These are phyloP conservation scores for Nannochloropsis gaditana DNA, from an alignment of 108 stramenopile genomes.

Conservation along the genomic window DNA sequence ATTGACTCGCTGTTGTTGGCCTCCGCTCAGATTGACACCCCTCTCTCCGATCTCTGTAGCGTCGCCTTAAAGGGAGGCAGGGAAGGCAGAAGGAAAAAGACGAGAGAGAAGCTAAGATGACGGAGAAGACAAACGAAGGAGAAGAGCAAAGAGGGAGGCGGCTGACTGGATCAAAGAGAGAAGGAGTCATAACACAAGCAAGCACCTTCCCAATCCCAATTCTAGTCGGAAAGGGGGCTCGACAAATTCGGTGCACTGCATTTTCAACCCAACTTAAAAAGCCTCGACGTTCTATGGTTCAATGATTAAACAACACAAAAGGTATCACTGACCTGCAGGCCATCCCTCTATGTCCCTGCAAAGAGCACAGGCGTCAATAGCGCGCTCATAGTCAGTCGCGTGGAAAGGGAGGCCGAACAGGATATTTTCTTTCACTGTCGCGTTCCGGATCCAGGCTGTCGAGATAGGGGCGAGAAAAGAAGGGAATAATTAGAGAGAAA, in stretches of 20 bases:
- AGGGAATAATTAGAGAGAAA: neutral
- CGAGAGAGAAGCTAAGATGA: neutral
- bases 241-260: no score
- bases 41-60: constrained; percentile 91
- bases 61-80: constrained; percentile 60
- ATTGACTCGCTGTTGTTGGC: constrained; percentile 86
- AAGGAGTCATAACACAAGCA: no score
- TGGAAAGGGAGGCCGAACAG: constrained; percentile 72
- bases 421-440: constrained; percentile 73
- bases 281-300: no score
- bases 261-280: no score
- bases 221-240: no score
- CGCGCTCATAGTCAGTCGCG: constrained; percentile 65
- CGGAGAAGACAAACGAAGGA: no score
- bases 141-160: no score
- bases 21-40: constrained; percentile 86
- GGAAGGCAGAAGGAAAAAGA: neutral
- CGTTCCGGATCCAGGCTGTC: constrained; percentile 83
- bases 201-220: no score
- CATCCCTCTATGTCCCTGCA: constrained; percentile 63
- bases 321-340: neutral
- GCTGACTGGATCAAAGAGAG: no score
- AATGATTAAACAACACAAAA: no score
- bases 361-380: constrained; percentile 67
- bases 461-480: constrained; percentile 50